Base-by-base conservation (phyloP, 257 asterid genomes). In the Fraxinus americana region DNA sequence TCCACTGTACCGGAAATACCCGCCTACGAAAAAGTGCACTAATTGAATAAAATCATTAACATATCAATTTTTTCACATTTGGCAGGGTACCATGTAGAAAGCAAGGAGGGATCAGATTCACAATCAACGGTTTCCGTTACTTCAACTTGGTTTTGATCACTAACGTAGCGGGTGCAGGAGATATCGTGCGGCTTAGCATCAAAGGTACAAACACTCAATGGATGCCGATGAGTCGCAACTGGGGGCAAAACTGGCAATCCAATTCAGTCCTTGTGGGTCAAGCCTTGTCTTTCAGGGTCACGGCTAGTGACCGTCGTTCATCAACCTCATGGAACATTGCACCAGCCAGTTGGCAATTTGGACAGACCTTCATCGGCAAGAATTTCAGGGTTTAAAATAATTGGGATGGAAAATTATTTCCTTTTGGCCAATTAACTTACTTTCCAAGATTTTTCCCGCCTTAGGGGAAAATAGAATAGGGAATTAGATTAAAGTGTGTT, bases 201-300 rank as follows among this genome's bases (percentile, higher is more conserved):
- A 92, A 92, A 29, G 97, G 97, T 0, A 35, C 89, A 1, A 86
- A 80, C 2, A 92, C 92, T 0, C 83, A 85, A 59, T 92, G 97
- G 97, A 8, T 90, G 69, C 10, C 89, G 0, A 86, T 92, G 91
- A 91, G 91, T 75, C 89, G 97, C 0, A 92, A 92, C 75, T 91
- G 97, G 97, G 97, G 97, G 45, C 97, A 92, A 68, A 91, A 91
- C 48, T 92, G 97, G 97, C 92, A 92, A 72, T 79, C 92, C 57
- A 89, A 81, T 66, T 77, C 92, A 2, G 70, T 75, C 9, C 80
- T 92, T 0, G 81, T 72, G 1, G 97, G 96, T 6, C 97, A 92
- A 73, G 81, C 97, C 12, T 71, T 93, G 79, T 93, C 97, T 10
- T 90, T 93, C 69, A 75, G 97, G 16, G 95, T 93, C 36, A 84